These are phyloP conservation scores for Postia placenta DNA, from an alignment of 768 basidiomycete species.

Conservation along the genomic window DNA sequence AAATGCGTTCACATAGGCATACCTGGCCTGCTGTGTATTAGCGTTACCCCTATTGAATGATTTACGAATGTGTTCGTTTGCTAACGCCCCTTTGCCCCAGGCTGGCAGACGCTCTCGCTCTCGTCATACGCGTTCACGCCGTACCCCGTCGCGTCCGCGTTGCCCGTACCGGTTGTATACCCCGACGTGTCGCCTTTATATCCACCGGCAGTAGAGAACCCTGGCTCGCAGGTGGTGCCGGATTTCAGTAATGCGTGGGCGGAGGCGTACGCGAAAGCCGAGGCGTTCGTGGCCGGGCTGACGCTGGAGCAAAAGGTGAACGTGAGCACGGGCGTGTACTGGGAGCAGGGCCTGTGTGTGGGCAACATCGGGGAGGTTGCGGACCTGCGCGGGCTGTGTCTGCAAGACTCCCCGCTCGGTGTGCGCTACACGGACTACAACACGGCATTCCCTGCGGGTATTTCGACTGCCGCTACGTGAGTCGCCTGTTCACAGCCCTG, in stretches of 20 bases:
- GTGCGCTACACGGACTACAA: slow-evolving; percentile 70
- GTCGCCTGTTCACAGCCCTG: too few species aligned
- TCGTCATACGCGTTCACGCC: slow-evolving; percentile 44
- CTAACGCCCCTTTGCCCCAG: slow-evolving; percentile 6
- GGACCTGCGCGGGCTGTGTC: slow-evolving; percentile 62
- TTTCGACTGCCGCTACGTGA: slow-evolving; percentile 79
- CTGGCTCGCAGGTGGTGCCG: slow-evolving; percentile 32
- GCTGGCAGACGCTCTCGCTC: slow-evolving; percentile 31
- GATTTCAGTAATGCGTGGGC: slow-evolving; percentile 31
- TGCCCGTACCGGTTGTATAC: slow-evolving; percentile 47
- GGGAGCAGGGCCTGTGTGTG: slow-evolving; percentile 60
- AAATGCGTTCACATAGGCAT: too few species aligned
- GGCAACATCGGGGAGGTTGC: slow-evolving; percentile 54
- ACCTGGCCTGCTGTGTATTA: too few species aligned
- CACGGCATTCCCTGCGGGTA: slow-evolving; percentile 77
- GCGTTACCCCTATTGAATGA: too few species aligned
- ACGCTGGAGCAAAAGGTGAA: slow-evolving; percentile 62
- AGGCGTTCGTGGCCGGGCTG: slow-evolving; percentile 34
- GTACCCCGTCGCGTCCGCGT: slow-evolving; percentile 55
- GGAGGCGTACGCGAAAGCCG: slow-evolving; percentile 17
- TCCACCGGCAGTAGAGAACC: slow-evolving; percentile 46
- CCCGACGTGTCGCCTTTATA: slow-evolving; percentile 46
- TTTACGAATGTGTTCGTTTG: not conserved
- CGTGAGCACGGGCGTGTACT: slow-evolving; percentile 62
- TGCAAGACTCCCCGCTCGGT: slow-evolving; percentile 67